Evolutionary conservation across 1,284 basidiomycete genomes (phyloP).

Genomic region (Boletus semigastroideus): DNA sequence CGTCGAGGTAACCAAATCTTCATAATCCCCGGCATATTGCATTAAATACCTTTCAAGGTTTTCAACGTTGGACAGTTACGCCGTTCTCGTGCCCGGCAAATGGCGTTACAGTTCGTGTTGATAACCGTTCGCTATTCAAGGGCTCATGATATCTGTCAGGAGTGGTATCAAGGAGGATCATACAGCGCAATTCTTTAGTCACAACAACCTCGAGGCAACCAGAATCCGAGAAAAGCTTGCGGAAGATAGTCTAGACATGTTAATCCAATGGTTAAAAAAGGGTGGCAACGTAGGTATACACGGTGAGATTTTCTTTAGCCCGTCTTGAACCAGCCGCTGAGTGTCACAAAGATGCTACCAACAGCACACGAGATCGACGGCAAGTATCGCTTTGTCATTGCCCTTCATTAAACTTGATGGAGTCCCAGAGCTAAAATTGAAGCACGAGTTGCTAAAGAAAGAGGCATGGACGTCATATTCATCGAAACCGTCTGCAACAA

Average conservation of each 20-base stretch:
- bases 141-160: slow-evolving; percentile 35
- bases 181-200: slow-evolving; percentile 90
- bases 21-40: not conserved
- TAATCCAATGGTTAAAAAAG: slow-evolving; percentile 93
- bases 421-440: slow-evolving; percentile 72
- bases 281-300: slow-evolving; percentile 99
- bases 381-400: slow-evolving; percentile 28
- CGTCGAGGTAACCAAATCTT: slow-evolving; percentile 66
- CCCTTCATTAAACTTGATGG: slow-evolving; percentile 5
- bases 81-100: slow-evolving; percentile 81
- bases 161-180: slow-evolving; percentile 88
- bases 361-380: slow-evolving; percentile 81
- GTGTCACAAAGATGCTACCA: slow-evolving; percentile 77
- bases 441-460: slow-evolving; percentile 84
- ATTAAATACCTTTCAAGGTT: slow-evolving; percentile 52
- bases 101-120: slow-evolving; percentile 64
- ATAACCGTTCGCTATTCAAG: not conserved
- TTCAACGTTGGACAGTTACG: slow-evolving; percentile 98
- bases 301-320: slow-evolving; percentile 50
- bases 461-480: slow-evolving; percentile 89
- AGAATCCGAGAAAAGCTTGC: slow-evolving; percentile 83
- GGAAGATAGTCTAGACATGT: slow-evolving; percentile 90
- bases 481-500: slow-evolving; percentile 95
- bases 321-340: slow-evolving; percentile 14
- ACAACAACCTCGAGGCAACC: slow-evolving; percentile 79